Conservation (phyloP, 2,329 filamentous ascomycete species). For the Colletotrichum navitas region DNA sequence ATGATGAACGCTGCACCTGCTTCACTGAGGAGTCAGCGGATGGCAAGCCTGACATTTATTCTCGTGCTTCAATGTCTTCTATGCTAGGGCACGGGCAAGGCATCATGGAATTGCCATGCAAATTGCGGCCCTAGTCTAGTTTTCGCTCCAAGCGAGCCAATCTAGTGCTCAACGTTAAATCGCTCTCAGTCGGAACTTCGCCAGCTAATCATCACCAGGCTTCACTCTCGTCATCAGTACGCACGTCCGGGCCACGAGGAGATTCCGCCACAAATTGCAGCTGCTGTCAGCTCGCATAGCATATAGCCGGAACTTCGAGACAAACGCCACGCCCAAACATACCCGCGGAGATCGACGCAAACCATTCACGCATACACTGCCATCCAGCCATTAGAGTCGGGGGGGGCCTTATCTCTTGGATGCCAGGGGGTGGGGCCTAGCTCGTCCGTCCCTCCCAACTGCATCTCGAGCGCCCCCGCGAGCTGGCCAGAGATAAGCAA, state of each 20-base stretch:
- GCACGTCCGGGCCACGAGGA: background rate
- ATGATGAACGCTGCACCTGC: slow-evolving; percentile 15
- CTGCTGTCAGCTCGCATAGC: background rate
- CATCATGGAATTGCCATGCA: slow-evolving; percentile 31
- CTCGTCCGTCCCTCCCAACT: slow-evolving; percentile 35
- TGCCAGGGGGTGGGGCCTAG: slow-evolving; percentile 41
- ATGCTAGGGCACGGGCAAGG: background rate
- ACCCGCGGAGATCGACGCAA: slow-evolving; percentile 36
- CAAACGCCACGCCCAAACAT: slow-evolving; percentile 15
- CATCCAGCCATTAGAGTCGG: slow-evolving; percentile 34
- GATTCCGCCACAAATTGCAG: background rate
- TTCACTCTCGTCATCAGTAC: background rate
- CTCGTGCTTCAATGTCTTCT: slow-evolving; percentile 8
- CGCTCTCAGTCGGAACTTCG: background rate
- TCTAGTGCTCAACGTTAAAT: slow-evolving; percentile 24
- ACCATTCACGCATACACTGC: slow-evolving; percentile 26
- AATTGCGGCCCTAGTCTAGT: slow-evolving; percentile 5
- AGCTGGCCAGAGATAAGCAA: slow-evolving; percentile 41
- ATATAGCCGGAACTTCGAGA: slow-evolving; percentile 5
- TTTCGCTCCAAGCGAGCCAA: slow-evolving; percentile 19
- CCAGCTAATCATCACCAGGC: background rate
- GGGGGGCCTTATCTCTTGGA: slow-evolving; percentile 39
- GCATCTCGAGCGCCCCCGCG: slow-evolving; percentile 35
- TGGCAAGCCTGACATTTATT: background rate
- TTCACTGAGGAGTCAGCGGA: slow-evolving; percentile 2